A percentile compares a stretch with the other conserved stretches of the same genome.
Conservation (phyloP, 345 rosid genomes). For the Linum trigynum region DNA sequence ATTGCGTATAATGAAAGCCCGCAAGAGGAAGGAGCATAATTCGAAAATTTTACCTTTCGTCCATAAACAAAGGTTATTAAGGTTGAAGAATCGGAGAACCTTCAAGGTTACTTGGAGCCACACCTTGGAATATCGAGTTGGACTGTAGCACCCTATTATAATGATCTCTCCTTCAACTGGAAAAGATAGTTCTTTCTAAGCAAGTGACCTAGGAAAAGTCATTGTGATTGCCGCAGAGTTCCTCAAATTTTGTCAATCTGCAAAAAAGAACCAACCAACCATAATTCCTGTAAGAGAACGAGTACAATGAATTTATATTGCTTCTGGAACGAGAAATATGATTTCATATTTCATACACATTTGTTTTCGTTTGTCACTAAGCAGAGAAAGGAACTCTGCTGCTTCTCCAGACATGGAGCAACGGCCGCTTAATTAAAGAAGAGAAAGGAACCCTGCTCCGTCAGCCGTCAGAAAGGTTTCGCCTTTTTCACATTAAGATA, state of each 20-base stretch:
- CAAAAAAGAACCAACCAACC: too few relatives aligned
- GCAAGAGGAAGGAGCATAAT: background rate
- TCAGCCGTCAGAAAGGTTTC: background rate
- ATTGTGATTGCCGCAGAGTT: background rate
- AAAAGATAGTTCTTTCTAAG: background rate
- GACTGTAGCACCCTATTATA: background rate
- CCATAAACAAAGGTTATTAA: background rate
- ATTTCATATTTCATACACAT: background rate
- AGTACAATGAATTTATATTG: background rate
- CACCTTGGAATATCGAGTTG: background rate
- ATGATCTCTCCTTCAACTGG: background rate
- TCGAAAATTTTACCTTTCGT: background rate
- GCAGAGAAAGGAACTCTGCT: background rate
- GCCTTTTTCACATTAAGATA: conserved; percentile 12
- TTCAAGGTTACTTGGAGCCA: background rate
- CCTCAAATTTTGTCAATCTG: too few relatives aligned
- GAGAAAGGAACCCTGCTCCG: background rate
- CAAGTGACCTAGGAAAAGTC: background rate
- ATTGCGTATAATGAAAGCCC: conserved; percentile 5
- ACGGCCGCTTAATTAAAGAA: background rate
- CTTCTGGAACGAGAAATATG: background rate
- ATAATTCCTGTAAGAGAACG: too few relatives aligned
- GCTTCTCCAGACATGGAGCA: background rate
- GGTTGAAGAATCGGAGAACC: background rate
- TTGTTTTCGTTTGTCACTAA: background rate